Evolutionary conservation across 257 asterid species (phyloP).

Genomic region (Marsdenia floribunda): DNA sequence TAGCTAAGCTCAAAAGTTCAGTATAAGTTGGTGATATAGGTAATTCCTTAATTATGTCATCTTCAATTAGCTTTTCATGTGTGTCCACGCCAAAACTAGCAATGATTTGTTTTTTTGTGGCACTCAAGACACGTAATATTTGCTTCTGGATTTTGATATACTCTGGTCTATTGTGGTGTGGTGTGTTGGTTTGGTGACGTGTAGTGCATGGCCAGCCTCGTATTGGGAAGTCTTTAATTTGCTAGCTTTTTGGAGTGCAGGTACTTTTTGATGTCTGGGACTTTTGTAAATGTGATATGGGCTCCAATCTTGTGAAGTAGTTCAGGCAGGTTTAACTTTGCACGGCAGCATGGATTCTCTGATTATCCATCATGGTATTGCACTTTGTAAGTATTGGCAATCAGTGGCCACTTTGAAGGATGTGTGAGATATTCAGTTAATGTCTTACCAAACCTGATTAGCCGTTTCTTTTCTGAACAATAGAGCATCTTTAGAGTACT

Average conservation of each 20-base stretch:
- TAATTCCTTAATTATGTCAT: background rate
- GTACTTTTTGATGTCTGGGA: background rate
- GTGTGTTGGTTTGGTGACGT: background rate
- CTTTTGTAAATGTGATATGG: background rate
- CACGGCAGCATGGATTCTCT: background rate
- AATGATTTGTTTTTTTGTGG: background rate
- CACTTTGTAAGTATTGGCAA: background rate
- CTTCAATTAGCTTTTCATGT: slow-evolving; percentile 1
- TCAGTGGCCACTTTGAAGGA: background rate
- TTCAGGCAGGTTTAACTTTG: background rate
- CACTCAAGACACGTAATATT: too few species aligned
- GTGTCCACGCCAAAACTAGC: background rate
- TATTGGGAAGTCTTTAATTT: too few species aligned
- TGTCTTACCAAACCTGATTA: background rate
- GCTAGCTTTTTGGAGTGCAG: slow-evolving; percentile 1
- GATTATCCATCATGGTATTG: background rate
- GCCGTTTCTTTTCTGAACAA: background rate
- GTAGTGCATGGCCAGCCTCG: background rate
- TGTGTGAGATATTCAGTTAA: background rate
- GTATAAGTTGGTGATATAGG: slow-evolving; percentile 2
- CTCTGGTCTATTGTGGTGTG: background rate
- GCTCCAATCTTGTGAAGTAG: slow-evolving; percentile 7
- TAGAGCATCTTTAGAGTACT: background rate
- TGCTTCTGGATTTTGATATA: background rate
- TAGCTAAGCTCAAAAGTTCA: slow-evolving; percentile 43